Conservation (phyloP, 1,284 basidiomycete genomes). For the Rhodotorula sp. region DNA sequence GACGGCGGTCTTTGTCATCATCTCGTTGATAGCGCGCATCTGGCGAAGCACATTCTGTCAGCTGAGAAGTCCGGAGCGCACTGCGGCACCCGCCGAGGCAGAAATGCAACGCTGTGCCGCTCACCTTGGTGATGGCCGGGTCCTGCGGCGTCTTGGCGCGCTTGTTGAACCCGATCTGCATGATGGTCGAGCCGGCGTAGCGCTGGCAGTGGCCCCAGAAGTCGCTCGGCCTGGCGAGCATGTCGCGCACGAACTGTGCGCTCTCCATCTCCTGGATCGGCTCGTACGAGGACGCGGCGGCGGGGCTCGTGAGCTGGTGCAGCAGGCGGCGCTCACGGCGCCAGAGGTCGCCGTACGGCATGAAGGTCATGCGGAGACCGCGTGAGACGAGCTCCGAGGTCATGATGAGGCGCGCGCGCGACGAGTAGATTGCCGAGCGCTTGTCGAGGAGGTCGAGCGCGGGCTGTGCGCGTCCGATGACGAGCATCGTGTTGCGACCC, state of each 20-base stretch:
- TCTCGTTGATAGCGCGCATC: slow-evolving; percentile 42
- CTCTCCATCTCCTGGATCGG: slow-evolving; percentile 46
- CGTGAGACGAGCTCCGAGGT: slow-evolving; percentile 45
- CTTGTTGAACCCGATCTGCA: slow-evolving; percentile 48
- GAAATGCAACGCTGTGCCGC: background rate
- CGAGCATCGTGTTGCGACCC: slow-evolving; percentile 40
- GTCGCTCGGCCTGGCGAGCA: slow-evolving; percentile 39
- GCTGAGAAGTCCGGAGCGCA: too few species aligned
- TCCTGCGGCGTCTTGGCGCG: slow-evolving; percentile 43
- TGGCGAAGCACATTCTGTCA: background rate
- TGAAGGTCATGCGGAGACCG: slow-evolving; percentile 47
- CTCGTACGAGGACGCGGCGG: slow-evolving; percentile 28
- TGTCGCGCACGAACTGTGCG: slow-evolving; percentile 44
- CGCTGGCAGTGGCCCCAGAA: slow-evolving; percentile 47
- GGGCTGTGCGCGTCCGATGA: slow-evolving; percentile 41
- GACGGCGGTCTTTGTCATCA: slow-evolving; percentile 45
- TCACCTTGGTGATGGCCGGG: slow-evolving; percentile 44
- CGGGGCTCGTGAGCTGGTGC: slow-evolving; percentile 42
- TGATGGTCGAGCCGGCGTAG: slow-evolving; percentile 47
- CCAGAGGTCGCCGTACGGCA: slow-evolving; percentile 42
- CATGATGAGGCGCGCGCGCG: slow-evolving; percentile 46
- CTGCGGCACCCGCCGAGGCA: background rate
- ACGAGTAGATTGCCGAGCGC: slow-evolving; percentile 45
- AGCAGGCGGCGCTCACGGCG: slow-evolving; percentile 44
- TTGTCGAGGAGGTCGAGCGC: slow-evolving; percentile 48